These are phyloP conservation scores for Melampsora abietis-canadensis DNA, from an alignment of 1,284 basidiomycete genomes.

Conservation along the genomic window DNA sequence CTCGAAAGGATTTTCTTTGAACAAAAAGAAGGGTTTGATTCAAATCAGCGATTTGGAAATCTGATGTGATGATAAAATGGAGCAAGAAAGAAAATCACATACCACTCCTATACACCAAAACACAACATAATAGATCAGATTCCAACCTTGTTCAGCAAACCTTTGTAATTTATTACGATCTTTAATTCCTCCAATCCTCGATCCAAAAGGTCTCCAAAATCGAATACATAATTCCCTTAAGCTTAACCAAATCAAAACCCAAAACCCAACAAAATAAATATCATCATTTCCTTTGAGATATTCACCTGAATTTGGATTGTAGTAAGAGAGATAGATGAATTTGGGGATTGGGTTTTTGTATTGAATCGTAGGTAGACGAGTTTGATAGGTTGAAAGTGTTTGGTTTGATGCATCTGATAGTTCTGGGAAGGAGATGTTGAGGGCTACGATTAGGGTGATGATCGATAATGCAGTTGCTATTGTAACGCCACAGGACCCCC, in stretches of 20 bases:
- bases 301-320: constrained; percentile 20
- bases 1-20: constrained; percentile 29
- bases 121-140: constrained; percentile 14
- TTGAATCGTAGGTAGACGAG: constrained; percentile 13
- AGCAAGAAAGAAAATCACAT: constrained; percentile 4
- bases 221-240: constrained; percentile 25
- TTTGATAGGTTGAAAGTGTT: constrained; percentile 13
- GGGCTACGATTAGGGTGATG: constrained; percentile 27
- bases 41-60: background rate
- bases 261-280: constrained; percentile 35
- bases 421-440: constrained; percentile 17
- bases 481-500: background rate
- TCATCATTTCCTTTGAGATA: constrained; percentile 39
- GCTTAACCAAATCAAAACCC: constrained; percentile 34
- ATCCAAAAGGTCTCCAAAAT: constrained; percentile 26
- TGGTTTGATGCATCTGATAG: constrained; percentile 11
- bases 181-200: background rate
- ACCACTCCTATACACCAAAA: constrained; percentile 41
- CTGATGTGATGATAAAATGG: background rate
- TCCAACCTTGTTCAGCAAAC: constrained; percentile 42
- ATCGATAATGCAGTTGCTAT: constrained; percentile 35
- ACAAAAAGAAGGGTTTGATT: background rate
- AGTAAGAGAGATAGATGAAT: constrained; percentile 39
- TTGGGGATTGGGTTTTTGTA: constrained; percentile 16
- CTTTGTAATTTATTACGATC: constrained; percentile 22